A percentile compares a stretch with the other conserved stretches of the same genome.
Evolutionary conservation across 768 basidiomycete genomes (phyloP).

Genomic region (Boletus rubropictus): DNA sequence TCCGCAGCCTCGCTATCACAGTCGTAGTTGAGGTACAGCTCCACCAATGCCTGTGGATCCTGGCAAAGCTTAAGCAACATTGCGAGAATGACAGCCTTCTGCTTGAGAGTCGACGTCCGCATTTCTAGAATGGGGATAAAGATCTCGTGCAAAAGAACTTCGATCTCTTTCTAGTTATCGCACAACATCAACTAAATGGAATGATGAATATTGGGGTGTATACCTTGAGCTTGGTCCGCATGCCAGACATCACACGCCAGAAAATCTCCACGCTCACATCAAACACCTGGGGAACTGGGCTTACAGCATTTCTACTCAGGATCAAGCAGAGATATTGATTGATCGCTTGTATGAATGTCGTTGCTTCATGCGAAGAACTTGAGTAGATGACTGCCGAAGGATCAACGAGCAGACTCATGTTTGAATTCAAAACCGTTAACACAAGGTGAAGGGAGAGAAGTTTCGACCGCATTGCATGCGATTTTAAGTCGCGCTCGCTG

Average conservation of each 20-base stretch:
- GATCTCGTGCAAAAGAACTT: slow-evolving; percentile 96
- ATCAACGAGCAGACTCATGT: slow-evolving; percentile 87
- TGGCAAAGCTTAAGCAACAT: slow-evolving; percentile 87
- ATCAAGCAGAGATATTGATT: slow-evolving; percentile 94
- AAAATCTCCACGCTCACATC: slow-evolving; percentile 98
- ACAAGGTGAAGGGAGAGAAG: slow-evolving; percentile 91
- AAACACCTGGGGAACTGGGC: slow-evolving; percentile 93
- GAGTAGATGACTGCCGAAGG: slow-evolving; percentile 89
- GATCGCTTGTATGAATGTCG: slow-evolving; percentile 85
- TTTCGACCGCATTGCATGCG: slow-evolving; percentile 96
- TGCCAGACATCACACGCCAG: slow-evolving; percentile 89
- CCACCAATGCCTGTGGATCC: slow-evolving; percentile 95
- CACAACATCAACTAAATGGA: slow-evolving; percentile 6
- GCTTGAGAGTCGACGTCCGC: slow-evolving; percentile 91
- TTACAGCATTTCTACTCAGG: slow-evolving; percentile 91
- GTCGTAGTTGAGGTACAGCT: slow-evolving; percentile 98
- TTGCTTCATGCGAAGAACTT: slow-evolving; percentile 80
- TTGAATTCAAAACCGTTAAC: slow-evolving; percentile 84
- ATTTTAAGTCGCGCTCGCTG: slow-evolving; percentile 93
- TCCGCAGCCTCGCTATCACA: slow-evolving; percentile 92
- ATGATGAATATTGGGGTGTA: neutral
- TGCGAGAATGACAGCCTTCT: slow-evolving; percentile 87
- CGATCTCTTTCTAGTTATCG: slow-evolving; percentile 86
- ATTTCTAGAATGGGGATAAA: slow-evolving; percentile 98
- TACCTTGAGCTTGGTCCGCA: slow-evolving; percentile 95